phyloP scores from a whole-genome alignment of 1,284 basidiomycete species.

The Wallemia ichthyophaga region DNA sequence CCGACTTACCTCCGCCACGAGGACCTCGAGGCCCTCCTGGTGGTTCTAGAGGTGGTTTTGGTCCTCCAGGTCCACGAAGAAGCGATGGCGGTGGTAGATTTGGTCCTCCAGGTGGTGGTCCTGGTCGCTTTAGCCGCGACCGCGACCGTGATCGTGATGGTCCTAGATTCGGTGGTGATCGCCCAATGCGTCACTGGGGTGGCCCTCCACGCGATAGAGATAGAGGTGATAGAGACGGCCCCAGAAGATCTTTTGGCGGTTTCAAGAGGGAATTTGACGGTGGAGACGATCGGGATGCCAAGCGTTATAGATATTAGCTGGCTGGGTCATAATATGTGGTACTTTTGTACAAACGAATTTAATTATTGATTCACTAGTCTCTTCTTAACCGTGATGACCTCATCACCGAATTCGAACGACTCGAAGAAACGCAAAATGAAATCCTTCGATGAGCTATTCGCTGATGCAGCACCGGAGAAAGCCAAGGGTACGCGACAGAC shows the following conservation, averaged over 20 bases:
- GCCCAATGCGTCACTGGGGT: slow-evolving; percentile 2
- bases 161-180: slow-evolving; percentile 8
- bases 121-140: slow-evolving; percentile 4
- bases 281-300: slow-evolving; percentile 45
- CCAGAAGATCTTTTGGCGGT: slow-evolving; percentile 6
- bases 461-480: background rate
- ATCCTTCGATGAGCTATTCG: background rate
- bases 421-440: background rate
- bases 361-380: no score
- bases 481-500: background rate
- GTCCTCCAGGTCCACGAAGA: slow-evolving; percentile 6
- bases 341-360: no score
- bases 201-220: slow-evolving; percentile 1
- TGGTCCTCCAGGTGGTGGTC: slow-evolving; percentile 4
- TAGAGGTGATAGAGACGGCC: slow-evolving; percentile 19
- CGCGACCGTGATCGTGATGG: slow-evolving; percentile 7
- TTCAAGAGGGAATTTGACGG: slow-evolving; percentile 18
- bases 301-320: slow-evolving; percentile 38
- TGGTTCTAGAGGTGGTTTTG: slow-evolving; percentile 14
- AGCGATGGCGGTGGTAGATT: slow-evolving; percentile 7
- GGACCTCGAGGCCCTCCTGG: slow-evolving; percentile 19
- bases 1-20: slow-evolving; percentile 15
- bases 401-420: no score
- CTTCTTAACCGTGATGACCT: no score
- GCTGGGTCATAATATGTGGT: no score